These are phyloP conservation scores for Leucocoprinus leucothites DNA, from an alignment of 768 basidiomycete genomes.

Conservation along the genomic window DNA sequence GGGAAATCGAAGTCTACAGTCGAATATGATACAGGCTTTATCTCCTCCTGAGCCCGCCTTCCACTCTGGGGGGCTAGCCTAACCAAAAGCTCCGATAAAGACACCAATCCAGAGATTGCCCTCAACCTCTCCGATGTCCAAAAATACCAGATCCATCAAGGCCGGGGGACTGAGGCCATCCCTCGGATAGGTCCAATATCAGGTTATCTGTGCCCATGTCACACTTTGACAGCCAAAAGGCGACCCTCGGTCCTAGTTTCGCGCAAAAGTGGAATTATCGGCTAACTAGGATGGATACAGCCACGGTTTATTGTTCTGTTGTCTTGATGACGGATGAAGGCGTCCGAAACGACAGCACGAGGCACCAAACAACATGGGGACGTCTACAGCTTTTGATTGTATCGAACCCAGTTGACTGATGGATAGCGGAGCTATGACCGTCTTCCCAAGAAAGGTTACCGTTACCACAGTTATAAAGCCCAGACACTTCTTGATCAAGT, in stretches of 20 bases:
- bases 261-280: not conserved
- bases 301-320: slow-evolving; percentile 4
- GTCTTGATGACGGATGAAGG: slow-evolving; percentile 10
- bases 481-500: slow-evolving; percentile 1
- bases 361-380: not conserved
- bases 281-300: not conserved
- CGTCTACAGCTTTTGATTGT: slow-evolving; percentile 5
- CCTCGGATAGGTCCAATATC: not conserved
- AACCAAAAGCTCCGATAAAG: slow-evolving; percentile 8
- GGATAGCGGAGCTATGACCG: slow-evolving; percentile 5
- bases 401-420: slow-evolving; percentile 12
- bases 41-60: slow-evolving; percentile 5
- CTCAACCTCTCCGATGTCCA: slow-evolving; percentile 2
- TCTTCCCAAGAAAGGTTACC: not conserved
- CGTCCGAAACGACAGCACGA: slow-evolving; percentile 9
- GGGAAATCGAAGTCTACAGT: not conserved
- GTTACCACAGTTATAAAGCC: slow-evolving; percentile 2
- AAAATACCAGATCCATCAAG: slow-evolving; percentile 12
- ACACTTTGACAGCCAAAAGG: slow-evolving; percentile 9
- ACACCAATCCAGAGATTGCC: not conserved
- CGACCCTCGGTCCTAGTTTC: not conserved
- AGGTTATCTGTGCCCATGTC: slow-evolving; percentile 4
- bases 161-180: slow-evolving; percentile 8
- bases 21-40: not conserved
- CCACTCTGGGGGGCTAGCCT: not conserved